A percentile compares a stretch with the other conserved stretches of the same genome.
phyloP scores from a whole-genome alignment of 1,284 basidiomycete genomes.

The Phylloboletellus chloephorus region DNA sequence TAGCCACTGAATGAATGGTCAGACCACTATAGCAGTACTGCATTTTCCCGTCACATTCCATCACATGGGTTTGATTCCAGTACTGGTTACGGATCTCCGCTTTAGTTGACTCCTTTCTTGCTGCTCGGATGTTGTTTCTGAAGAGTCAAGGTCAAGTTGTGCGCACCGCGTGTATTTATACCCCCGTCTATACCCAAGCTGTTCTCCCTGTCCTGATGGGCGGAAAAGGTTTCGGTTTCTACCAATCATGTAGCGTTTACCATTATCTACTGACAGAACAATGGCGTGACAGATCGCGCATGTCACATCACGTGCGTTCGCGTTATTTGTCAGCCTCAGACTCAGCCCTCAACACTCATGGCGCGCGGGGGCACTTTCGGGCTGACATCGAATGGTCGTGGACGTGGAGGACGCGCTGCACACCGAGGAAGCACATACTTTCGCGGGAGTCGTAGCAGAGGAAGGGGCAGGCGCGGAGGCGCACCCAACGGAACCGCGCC shows the following conservation, averaged over 20 bases:
- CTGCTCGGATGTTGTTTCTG: not conserved
- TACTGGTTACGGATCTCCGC: slow-evolving; percentile 23
- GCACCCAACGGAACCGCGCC: slow-evolving; percentile 39
- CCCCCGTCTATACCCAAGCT: slow-evolving; percentile 14
- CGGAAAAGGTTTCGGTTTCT: not conserved
- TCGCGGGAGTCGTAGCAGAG: slow-evolving; percentile 38
- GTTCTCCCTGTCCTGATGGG: not conserved
- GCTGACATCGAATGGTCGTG: slow-evolving; percentile 31
- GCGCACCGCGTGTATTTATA: slow-evolving; percentile 18
- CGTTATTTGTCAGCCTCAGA: slow-evolving; percentile 1
- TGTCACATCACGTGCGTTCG: slow-evolving; percentile 25
- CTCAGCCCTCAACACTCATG: slow-evolving; percentile 19
- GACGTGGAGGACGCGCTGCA: slow-evolving; percentile 44
- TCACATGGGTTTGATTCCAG: slow-evolving; percentile 10
- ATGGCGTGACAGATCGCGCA: slow-evolving; percentile 22
- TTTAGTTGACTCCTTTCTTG: not conserved
- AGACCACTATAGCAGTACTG: slow-evolving; percentile 7
- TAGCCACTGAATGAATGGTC: slow-evolving; percentile 15
- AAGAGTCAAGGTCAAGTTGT: slow-evolving; percentile 9
- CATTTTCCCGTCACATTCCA: slow-evolving; percentile 2
- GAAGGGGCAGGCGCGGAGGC: slow-evolving; percentile 51
- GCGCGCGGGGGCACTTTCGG: slow-evolving; percentile 33
- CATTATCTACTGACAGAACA: slow-evolving; percentile 6
- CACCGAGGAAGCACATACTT: slow-evolving; percentile 39
- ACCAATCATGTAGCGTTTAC: no score